Base-by-base conservation (phyloP, 1,139 yeast species). In the Eremothecium sinecaudum region DNA sequence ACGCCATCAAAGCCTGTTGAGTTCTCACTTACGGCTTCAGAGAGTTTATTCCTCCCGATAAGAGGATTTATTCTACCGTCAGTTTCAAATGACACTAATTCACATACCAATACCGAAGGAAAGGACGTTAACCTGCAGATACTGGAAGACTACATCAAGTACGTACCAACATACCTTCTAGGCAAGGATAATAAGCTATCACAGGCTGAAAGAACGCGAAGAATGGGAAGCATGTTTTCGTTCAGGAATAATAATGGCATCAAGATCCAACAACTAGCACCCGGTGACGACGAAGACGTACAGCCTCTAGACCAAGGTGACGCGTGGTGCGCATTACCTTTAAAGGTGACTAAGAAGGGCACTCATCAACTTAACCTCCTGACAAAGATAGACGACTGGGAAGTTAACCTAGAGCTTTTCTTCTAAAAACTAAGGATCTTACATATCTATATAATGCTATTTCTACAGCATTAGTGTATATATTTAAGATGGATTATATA, bases 281-380 rank as follows among this genome's bases (percentile, higher is more conserved):
- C n/a, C n/a, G n/a, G n/a, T n/a, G n/a, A n/a, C n/a, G 26, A 27
- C n/a, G 30, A 25, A 24, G 21, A 20, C 22, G 11, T 25, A 6
- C 24, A 18, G n/a, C 19, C 25, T 10, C 16, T 31, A 17, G 37
- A 31, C 28, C 31, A 31, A 18, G 37, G 37, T 14, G 30, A 32
- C 23, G 40, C 37, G 8, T 39, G 42, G 42, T 16, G 36, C 14
- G 24, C 37, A 9, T 16, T 39, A 3, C 40, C 42, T 6, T n/a
- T 39, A 10, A 31, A 23, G 17, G 9, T 36, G 5, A 21, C 34
- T n/a, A 30, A 33, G 12, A 13, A 27, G n/a, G 30, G 30, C 11
- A 16, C 9, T 3, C 30, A 27, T 14, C 21, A 16, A 21, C 30
- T 27, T 4, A 27, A 27, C 6, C 11, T 27, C 5, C 14, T 27